Conservation (phyloP, 306 rosid genomes). For the Vicia villosa region DNA sequence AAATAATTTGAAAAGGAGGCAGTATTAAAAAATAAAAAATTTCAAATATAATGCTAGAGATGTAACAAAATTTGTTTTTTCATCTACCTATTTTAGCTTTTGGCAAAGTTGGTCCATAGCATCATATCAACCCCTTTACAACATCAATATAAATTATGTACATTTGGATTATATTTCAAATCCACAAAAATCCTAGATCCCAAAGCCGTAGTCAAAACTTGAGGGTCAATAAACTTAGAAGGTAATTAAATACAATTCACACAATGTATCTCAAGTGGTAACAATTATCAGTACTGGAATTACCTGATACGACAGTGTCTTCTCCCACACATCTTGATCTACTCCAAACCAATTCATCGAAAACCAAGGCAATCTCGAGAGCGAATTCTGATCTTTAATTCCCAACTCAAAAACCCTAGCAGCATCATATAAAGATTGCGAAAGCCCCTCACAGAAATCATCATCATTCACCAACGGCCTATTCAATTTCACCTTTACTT, state of each 20-base stretch:
- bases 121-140: background rate
- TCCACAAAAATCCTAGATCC: background rate
- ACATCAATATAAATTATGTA: slow-evolving; percentile 6
- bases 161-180: slow-evolving; percentile 1
- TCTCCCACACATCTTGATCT: slow-evolving; percentile 87
- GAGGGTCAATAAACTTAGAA: slow-evolving; percentile 12
- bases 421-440: slow-evolving; percentile 83
- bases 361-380: slow-evolving; percentile 62
- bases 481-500: slow-evolving; percentile 64
- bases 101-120: too few relatives aligned
- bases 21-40: too few relatives aligned
- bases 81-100: too few relatives aligned
- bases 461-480: slow-evolving; percentile 64
- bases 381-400: slow-evolving; percentile 68
- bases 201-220: slow-evolving; percentile 20
- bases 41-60: background rate
- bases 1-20: background rate
- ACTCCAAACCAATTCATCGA: slow-evolving; percentile 81
- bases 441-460: slow-evolving; percentile 65
- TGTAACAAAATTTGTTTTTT: background rate
- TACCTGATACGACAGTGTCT: slow-evolving; percentile 87
- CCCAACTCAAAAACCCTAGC: slow-evolving; percentile 91
- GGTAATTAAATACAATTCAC: slow-evolving; percentile 3
- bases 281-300: background rate
- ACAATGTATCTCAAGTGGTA: slow-evolving; percentile 7